phyloP scores from a whole-genome alignment of 2,329 filamentous ascomycete species.

The Pseudophaeomoniella oleicola region DNA sequence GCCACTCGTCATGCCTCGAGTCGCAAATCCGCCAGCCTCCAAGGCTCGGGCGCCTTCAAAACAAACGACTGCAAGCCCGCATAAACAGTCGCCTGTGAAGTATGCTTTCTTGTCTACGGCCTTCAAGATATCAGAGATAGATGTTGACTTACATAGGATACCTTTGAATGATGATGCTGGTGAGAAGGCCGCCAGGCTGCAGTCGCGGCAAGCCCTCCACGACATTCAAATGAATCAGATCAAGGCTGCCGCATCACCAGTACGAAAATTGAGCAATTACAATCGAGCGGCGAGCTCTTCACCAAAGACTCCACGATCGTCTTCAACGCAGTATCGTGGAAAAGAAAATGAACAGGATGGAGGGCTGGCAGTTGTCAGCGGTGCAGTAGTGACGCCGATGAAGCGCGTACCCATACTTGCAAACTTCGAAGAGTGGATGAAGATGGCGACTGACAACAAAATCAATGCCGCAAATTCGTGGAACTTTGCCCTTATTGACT shows the following conservation, averaged over 20 bases:
- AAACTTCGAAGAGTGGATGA: conserved; percentile 99
- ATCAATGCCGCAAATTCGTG: conserved; percentile 97
- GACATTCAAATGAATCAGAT: conserved; percentile 88
- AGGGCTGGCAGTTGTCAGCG: conserved; percentile 8
- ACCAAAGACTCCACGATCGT: conserved; percentile 39
- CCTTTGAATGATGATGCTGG: conserved; percentile 89
- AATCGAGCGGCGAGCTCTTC: conserved; percentile 42
- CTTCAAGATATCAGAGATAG: conserved; percentile 1
- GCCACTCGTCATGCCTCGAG: conserved; percentile 36
- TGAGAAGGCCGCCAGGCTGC: conserved; percentile 78
- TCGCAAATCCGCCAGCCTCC: conserved; percentile 30
- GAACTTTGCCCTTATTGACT: conserved; percentile 99
- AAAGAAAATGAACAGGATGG: conserved; percentile 18
- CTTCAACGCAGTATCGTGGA: conserved; percentile 15
- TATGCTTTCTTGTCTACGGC: conserved; percentile 9
- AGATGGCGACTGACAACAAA: conserved; percentile 98
- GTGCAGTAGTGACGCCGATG: conserved; percentile 9
- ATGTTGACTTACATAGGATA: conserved; percentile 43
- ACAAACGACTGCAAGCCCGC: conserved; percentile 33
- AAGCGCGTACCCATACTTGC: conserved; percentile 57
- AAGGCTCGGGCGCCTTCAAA: conserved; percentile 23
- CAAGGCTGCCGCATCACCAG: conserved; percentile 63
- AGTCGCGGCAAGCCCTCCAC: conserved; percentile 75
- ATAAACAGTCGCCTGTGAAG: conserved; percentile 37
- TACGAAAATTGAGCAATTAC: conserved; percentile 47